phyloP scores from a whole-genome alignment of 768 basidiomycete species.

The Leccinum incarnatum region DNA sequence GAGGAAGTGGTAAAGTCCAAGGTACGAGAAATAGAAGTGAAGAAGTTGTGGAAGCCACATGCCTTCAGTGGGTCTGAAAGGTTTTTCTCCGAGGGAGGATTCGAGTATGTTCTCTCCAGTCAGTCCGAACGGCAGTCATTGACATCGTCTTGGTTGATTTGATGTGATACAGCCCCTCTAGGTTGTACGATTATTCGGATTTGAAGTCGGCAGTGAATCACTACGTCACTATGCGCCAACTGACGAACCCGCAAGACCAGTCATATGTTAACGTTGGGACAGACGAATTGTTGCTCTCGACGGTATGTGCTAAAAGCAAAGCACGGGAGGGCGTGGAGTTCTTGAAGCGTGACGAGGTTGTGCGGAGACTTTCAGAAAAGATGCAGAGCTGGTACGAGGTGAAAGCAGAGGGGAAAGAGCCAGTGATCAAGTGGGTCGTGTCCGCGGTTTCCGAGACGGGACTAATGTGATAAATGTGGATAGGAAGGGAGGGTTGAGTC shows the following conservation, averaged over 20 bases:
- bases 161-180: conserved; percentile 40
- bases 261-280: conserved; percentile 61
- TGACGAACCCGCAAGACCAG: conserved; percentile 65
- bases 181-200: conserved; percentile 55
- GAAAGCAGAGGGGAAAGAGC: conserved; percentile 50
- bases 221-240: conserved; percentile 58
- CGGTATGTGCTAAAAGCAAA: conserved; percentile 37
- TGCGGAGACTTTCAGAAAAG: conserved; percentile 48
- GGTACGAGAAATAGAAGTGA: conserved; percentile 54
- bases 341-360: conserved; percentile 64
- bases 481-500: conserved; percentile 76
- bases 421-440: conserved; percentile 52
- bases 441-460: not conserved
- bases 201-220: conserved; percentile 55
- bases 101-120: conserved; percentile 46
- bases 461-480: not conserved
- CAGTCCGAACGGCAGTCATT: not conserved
- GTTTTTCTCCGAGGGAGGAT: conserved; percentile 64
- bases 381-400: conserved; percentile 84
- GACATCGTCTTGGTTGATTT: not conserved
- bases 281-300: conserved; percentile 43
- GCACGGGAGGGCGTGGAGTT: conserved; percentile 41
- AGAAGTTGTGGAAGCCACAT: conserved; percentile 77
- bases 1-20: conserved; percentile 48
- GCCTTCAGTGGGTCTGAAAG: conserved; percentile 41